Conservation (phyloP, 75 land plant genomes). For the Selaginella moellendorffii region DNA sequence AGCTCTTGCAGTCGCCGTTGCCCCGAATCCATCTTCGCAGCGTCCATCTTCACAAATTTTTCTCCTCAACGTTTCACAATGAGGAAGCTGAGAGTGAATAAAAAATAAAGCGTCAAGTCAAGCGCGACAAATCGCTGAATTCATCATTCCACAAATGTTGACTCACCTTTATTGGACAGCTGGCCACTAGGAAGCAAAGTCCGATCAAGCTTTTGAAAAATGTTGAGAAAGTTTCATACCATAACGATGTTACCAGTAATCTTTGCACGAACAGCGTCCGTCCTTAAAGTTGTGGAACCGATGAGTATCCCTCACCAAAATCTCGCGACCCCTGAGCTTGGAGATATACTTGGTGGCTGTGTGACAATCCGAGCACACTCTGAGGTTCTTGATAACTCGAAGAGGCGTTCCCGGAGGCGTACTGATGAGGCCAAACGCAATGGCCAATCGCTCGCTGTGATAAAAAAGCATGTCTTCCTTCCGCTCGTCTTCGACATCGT, state of each 20-base stretch:
- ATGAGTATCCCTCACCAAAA: slow-evolving; percentile 11
- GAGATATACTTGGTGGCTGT: slow-evolving; percentile 17
- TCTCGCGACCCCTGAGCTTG: slow-evolving; percentile 13
- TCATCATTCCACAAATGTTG: too few species aligned
- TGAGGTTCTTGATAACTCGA: slow-evolving; percentile 11
- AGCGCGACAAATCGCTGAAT: too few species aligned
- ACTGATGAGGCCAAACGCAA: neutral
- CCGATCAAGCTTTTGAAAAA: too few species aligned
- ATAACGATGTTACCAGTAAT: slow-evolving; percentile 13
- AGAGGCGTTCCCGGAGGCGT: neutral
- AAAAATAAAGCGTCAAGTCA: too few species aligned
- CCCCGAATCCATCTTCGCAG: slow-evolving; percentile 37
- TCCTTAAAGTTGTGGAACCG: slow-evolving; percentile 16
- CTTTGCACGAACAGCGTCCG: slow-evolving; percentile 13
- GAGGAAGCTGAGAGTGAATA: too few species aligned
- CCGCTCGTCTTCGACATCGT: neutral
- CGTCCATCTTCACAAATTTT: too few species aligned
- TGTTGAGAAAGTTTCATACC: too few species aligned
- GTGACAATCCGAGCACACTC: slow-evolving; percentile 17
- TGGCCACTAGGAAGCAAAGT: too few species aligned
- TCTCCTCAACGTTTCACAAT: too few species aligned
- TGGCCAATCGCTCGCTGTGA: neutral
- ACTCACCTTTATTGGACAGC: too few species aligned
- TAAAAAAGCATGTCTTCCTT: neutral
- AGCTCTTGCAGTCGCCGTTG: slow-evolving; percentile 60